These are phyloP conservation scores for Pilatotrama ljubarskyi DNA, from an alignment of 768 basidiomycete genomes.

Conservation along the genomic window DNA sequence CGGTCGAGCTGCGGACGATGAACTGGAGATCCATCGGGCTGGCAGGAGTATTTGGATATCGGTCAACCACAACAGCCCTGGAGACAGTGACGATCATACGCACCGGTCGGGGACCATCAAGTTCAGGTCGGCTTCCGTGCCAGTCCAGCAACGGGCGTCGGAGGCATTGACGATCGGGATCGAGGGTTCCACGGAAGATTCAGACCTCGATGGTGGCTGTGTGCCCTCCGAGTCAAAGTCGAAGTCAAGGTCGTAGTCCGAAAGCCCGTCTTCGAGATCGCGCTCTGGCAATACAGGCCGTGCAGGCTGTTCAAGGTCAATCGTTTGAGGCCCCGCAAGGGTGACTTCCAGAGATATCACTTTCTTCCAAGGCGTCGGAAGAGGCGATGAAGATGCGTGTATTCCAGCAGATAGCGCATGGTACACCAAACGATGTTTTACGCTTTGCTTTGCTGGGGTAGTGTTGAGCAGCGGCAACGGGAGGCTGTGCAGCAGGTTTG, in stretches of 20 bases:
- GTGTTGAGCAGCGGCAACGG: conserved; percentile 38
- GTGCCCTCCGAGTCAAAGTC: not conserved
- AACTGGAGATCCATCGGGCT: conserved; percentile 64
- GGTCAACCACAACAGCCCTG: not conserved
- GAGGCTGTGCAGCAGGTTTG: conserved; percentile 33
- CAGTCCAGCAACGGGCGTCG: conserved; percentile 36
- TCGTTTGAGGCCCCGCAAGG: conserved; percentile 6
- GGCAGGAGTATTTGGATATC: conserved; percentile 13
- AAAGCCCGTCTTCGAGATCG: conserved; percentile 7
- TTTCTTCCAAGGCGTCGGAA: conserved; percentile 5
- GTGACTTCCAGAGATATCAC: conserved; percentile 25
- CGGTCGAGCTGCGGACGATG: conserved; percentile 37
- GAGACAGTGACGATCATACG: conserved; percentile 11
- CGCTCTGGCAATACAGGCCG: not conserved
- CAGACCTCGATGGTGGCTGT: not conserved
- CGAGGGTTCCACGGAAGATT: not conserved
- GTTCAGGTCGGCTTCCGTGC: conserved; percentile 42
- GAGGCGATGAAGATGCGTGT: not conserved
- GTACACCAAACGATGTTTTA: conserved; percentile 52
- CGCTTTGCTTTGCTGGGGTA: conserved; percentile 32
- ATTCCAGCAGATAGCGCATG: conserved; percentile 31
- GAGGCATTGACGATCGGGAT: conserved; percentile 11
- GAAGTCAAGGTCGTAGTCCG: not conserved
- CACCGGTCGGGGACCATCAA: conserved; percentile 62
- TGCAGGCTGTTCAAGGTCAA: not conserved